Base-by-base conservation (phyloP, 2,329 filamentous ascomycete species). In the Pseudocercospora fijiensis region DNA sequence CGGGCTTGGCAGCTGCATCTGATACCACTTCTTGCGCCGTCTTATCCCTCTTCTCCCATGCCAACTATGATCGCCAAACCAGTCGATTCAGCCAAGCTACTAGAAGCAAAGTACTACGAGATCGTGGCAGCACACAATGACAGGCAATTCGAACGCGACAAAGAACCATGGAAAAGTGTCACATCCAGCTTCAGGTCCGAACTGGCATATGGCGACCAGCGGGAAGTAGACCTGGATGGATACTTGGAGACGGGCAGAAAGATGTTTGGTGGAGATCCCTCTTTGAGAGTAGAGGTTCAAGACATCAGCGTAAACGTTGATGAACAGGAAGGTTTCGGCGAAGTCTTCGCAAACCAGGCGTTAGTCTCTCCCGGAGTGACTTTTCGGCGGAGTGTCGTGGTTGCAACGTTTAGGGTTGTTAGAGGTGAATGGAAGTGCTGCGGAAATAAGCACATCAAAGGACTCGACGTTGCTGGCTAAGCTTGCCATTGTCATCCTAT, bases 401-500 rank as follows among this genome's bases (percentile, higher is more conserved):
- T 56, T 26, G 52, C 52, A 5, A 20, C 18, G 4, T 56, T 56
- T 18, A 24, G 27, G 6, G 33, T 28, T 30, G 11, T 33, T 11
- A 30, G n/a, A 20, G 26, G 52, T 13, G 30, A 56, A 30, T 56
- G 52, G 52, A 18, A 20, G 27, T 33, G 26, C 18, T 28, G 26
- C 28, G 52, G 52, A 6, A 27, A 13, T 13, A 56, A 56, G 52
- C 52, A 56, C 18, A 56, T 56, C 52, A 56, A 33, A 30, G 52
- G 52, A 10, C 16, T 56, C 13, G 27, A 56, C 18, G 52, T 20
- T 47, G 43, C 43, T 20, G 43, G 43, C 43, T 47, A 18, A 47
- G 7, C 22, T 5, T 47, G 43, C 7, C 7, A 18, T 47, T n/a
- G n/a, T n/a, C n/a, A n/a, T n/a, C n/a, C n/a, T n/a, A n/a, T n/a